These are phyloP conservation scores for Stenogyne calaminthoides DNA, from an alignment of 305 asterid genomes.

Conservation along the genomic window DNA sequence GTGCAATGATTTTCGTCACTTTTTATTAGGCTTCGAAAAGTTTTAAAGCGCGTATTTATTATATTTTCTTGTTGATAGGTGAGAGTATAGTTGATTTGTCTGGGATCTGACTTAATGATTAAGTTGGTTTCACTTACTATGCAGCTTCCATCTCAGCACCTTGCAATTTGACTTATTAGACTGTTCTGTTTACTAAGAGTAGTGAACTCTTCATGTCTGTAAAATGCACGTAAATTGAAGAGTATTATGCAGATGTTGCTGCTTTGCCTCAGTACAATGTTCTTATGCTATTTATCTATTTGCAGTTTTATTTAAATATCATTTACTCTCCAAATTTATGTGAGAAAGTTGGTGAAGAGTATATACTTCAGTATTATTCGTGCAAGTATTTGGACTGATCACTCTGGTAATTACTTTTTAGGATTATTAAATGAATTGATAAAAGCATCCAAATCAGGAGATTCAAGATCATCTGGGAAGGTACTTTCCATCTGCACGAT, in stretches of 20 bases:
- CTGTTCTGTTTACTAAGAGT: background rate
- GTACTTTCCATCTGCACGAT: constrained; percentile 36
- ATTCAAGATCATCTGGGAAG: constrained; percentile 80
- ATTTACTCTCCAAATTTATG: background rate
- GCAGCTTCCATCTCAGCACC: background rate
- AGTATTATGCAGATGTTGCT: background rate
- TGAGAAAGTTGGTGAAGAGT: background rate
- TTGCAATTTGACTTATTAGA: background rate
- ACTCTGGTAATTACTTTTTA: constrained; percentile 30
- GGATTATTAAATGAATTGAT: constrained; percentile 84
- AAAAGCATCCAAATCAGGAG: constrained; percentile 66
- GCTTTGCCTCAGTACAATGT: background rate
- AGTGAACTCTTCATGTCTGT: background rate
- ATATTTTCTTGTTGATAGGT: background rate
- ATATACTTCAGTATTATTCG: background rate
- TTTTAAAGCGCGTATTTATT: background rate
- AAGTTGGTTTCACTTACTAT: background rate
- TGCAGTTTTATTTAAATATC: background rate
- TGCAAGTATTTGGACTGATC: constrained; percentile 24
- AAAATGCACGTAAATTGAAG: background rate
- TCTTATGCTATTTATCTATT: background rate
- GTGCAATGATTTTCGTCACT: background rate
- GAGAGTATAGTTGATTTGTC: background rate
- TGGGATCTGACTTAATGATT: background rate
- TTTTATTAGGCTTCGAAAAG: background rate